Percentiles rank a stretch among this genome's conserved stretches.
Evolutionary conservation across 352 stramenopile genomes (phyloP).

Genomic region (Poterioochromonas sp.): DNA sequence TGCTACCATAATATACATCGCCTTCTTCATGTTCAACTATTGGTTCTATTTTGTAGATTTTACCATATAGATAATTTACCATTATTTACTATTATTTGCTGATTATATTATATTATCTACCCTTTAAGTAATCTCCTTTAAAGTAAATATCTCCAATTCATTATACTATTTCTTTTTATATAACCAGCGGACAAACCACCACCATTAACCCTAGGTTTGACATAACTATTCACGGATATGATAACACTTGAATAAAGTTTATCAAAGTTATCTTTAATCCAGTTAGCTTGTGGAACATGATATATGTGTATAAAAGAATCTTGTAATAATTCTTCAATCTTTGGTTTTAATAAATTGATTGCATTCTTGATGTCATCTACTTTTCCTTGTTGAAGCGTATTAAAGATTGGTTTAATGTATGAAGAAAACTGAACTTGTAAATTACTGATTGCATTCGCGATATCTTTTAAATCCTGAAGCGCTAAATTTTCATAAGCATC

Average conservation of each 20-base stretch:
- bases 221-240: neutral
- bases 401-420: neutral
- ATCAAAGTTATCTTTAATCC: neutral
- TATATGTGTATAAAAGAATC: neutral
- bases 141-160: neutral
- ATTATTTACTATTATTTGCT: neutral
- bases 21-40: neutral
- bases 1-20: neutral
- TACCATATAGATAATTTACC: neutral
- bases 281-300: neutral
- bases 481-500: too few relatives aligned
- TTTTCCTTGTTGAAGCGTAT: neutral
- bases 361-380: neutral
- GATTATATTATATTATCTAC: neutral
- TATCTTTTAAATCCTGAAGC: neutral
- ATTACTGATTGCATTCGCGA: neutral
- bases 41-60: constrained; percentile 14
- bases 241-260: neutral
- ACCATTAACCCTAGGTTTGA: neutral
- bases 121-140: neutral
- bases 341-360: neutral
- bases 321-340: neutral
- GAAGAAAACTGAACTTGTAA: neutral
- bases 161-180: too few relatives aligned
- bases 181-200: neutral